Base-by-base conservation (phyloP, 2,329 filamentous ascomycete species). In the Akanthomyces dipterigenus region DNA sequence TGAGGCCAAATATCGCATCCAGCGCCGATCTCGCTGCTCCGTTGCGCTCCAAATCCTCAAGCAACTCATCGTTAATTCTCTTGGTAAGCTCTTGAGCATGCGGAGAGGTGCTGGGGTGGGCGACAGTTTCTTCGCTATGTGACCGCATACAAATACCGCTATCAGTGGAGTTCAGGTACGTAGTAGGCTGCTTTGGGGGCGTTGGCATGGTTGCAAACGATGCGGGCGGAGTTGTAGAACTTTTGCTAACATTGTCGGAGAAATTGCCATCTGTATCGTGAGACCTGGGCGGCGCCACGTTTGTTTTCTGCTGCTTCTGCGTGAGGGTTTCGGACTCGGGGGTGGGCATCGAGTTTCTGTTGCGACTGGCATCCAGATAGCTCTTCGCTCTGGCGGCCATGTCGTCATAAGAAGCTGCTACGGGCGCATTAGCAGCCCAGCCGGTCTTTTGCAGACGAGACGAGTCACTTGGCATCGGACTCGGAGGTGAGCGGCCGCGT, bases 401-500 rank as follows among this genome's bases (percentile, higher is more conserved):
- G 8, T 55, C 51, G 24, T 49, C 50, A 36, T 50, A 61, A 18
- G 59, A 50, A 18, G 50, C 40, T 26, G 51, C 28, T 9, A 55
- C 45, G 3, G 43, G 24, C 4, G 40, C 6, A 48, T 46, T 55
- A 4, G 59, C 51, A 48, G 59, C 31, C 59, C 59, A 56, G 28
- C 51, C 43, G 3, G 50, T 55, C 20, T 49, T 48, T 11, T 38
- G 46, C 20, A 40, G 46, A 9, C 54, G 61, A 42, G 61, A 62
- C 14, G 61, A 53, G 42, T 62, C 49, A 42, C 61, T 62, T 2
- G 63, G 51, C 42, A 62, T 53, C 3, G 63, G 63, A 22, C 62
- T 65, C 18, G 63, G 63, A 1, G 63, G 63, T 18, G 63, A 65
- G 5, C 63, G 56, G 9, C 63, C 63, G 38, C 63, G 62, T 22